Base-by-base conservation (phyloP, 371 early-diverging fungal genomes). In the Smittium mucronatum region DNA sequence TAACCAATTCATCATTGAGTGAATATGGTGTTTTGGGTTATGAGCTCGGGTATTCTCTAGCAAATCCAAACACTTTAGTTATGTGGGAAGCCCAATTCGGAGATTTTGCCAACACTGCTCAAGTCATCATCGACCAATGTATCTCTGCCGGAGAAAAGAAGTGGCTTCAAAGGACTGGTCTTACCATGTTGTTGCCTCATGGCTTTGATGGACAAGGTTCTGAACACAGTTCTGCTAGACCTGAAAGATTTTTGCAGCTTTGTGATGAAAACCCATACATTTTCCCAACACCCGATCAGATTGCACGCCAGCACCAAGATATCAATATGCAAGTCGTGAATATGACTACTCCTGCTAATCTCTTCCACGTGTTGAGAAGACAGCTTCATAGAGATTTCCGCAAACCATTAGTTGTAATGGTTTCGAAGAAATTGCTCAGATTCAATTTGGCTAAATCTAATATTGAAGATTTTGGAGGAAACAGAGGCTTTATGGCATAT, bases 11-110 rank as follows among this genome's bases (percentile, higher is more conserved):
- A 47, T 85, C 85, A 21, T 79, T 97, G 59, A 89, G 90, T 34
- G 98, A 97, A 79, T 87, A 93, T 71, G 98, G 94, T 28, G 95
- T 95, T 16, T 80, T 97, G 29, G 98, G 94, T 1, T 97, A 94
- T 72, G 98, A 97, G 76, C 89, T 91, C 68, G 98, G 98, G 58
- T 87, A 92, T 78, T 90, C 93, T 1, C 85, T 88, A 72, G 94
- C 91, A 75, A 83, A 87, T 17, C 96, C 97, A 11, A 84, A 89
- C 63, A 79, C 85, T 0, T 78, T 97, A 21, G 85, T 85, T 36
- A 87, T 97, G 47, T 97, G 98, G 98, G 98, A 97, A 76, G 97
- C 97, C 0, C 97, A 97, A 81, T 97, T 97, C 79, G 98, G 98
- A 63, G 98, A 97, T 79, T 97, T 97, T 78, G 89, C 89, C 84